Percentiles rank a stretch among this genome's conserved stretches.
Evolutionary conservation across 306 rosid species (phyloP).

Genomic region (Mimosa pudica): DNA sequence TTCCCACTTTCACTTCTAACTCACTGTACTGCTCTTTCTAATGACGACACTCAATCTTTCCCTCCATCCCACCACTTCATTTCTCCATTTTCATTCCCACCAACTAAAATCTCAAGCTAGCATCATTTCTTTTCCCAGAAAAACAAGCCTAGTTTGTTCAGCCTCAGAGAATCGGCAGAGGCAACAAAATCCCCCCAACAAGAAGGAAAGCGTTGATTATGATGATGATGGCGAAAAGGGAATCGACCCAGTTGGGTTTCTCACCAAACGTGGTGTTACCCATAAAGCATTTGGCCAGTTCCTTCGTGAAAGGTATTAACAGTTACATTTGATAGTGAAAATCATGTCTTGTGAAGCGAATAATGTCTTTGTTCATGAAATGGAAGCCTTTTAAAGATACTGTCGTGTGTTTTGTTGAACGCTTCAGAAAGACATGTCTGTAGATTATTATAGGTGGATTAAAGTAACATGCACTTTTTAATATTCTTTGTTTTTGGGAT

Average conservation of each 20-base stretch:
- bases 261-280: conserved; percentile 72
- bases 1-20: background rate
- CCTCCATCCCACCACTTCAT: conserved; percentile 34
- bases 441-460: background rate
- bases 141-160: conserved; percentile 51
- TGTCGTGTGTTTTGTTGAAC: conserved; percentile 21
- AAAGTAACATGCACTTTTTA: background rate
- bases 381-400: conserved; percentile 4
- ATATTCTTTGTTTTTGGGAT: background rate
- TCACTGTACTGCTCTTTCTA: background rate
- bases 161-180: conserved; percentile 56
- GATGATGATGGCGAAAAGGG: conserved; percentile 61
- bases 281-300: conserved; percentile 80
- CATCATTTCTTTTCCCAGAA: conserved; percentile 46
- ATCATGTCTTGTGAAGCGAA: background rate
- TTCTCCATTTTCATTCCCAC: conserved; percentile 45
- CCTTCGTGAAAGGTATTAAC: conserved; percentile 79
- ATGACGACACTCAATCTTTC: conserved; percentile 60
- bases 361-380: background rate
- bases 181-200: conserved; percentile 36
- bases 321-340: too few species aligned
- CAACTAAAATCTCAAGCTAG: conserved; percentile 39
- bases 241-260: conserved; percentile 82
- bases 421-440: background rate
- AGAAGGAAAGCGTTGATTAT: conserved; percentile 40